These are phyloP conservation scores for Kwoniella pini DNA, from an alignment of 768 basidiomycete genomes.

Conservation along the genomic window DNA sequence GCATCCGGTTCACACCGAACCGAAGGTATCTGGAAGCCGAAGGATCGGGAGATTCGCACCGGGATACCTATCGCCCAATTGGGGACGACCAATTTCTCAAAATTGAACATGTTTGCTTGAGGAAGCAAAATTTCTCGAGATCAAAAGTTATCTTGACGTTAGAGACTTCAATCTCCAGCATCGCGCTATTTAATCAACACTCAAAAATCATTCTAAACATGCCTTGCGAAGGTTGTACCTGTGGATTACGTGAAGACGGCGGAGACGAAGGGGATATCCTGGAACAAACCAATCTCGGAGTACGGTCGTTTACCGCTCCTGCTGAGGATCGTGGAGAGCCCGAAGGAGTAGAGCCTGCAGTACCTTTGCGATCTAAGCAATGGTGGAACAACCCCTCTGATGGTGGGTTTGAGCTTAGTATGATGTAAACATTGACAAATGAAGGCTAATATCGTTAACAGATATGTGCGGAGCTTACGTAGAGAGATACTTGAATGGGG, in stretches of 20 bases:
- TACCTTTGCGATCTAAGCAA: constrained; percentile 41
- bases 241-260: constrained; percentile 1
- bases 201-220: background rate
- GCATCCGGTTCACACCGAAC: too few species aligned
- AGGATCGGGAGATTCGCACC: too few species aligned
- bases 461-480: constrained; percentile 41
- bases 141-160: too few species aligned
- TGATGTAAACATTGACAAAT: background rate
- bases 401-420: constrained; percentile 19
- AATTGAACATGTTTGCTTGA: too few species aligned
- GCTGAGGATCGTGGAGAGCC: constrained; percentile 15
- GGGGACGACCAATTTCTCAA: too few species aligned
- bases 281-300: background rate
- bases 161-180: too few species aligned
- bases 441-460: constrained; percentile 5
- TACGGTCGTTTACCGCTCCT: constrained; percentile 36
- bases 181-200: too few species aligned
- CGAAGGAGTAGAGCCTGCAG: constrained; percentile 40
- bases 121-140: too few species aligned
- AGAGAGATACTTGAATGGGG: constrained; percentile 46
- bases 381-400: constrained; percentile 47
- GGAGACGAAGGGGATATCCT: background rate
- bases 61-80: too few species aligned
- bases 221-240: constrained; percentile 4
- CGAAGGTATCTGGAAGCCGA: too few species aligned